Conservation (phyloP, 2,329 filamentous ascomycete genomes). For the Pyrenophora teres region DNA sequence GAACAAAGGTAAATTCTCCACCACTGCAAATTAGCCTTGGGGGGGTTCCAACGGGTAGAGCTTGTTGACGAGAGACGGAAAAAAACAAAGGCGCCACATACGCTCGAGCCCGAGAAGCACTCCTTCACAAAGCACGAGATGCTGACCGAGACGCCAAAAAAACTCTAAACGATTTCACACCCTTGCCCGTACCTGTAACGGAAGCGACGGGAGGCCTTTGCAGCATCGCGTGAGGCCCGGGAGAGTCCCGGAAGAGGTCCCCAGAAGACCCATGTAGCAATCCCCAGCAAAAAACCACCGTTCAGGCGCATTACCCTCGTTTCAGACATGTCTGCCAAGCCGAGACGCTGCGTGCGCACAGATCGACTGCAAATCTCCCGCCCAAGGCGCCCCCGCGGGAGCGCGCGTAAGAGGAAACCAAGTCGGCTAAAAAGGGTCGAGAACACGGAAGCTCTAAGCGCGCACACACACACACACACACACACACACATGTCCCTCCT, state of each 20-base stretch:
- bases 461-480: neutral
- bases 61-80: no score
- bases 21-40: neutral
- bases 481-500: neutral
- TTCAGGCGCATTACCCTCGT: constrained; percentile 9
- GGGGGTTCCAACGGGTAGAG: neutral
- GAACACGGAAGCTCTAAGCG: constrained; percentile 5
- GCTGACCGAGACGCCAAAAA: neutral
- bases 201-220: neutral
- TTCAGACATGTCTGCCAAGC: constrained; percentile 16
- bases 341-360: constrained; percentile 11
- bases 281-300: constrained; percentile 4
- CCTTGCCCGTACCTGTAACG: neutral
- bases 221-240: neutral
- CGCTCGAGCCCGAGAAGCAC: neutral
- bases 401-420: constrained; percentile 8
- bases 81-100: neutral
- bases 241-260: neutral
- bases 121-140: neutral
- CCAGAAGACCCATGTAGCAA: constrained; percentile 1
- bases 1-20: constrained; percentile 1
- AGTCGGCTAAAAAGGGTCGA: constrained; percentile 7
- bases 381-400: constrained; percentile 10
- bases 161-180: neutral
- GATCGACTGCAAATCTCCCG: constrained; percentile 23